A percentile compares a stretch with the other conserved stretches of the same genome.
Evolutionary conservation across 176 grass and related monocot species (phyloP).

Genomic region (Bothriochloa decipiens): DNA sequence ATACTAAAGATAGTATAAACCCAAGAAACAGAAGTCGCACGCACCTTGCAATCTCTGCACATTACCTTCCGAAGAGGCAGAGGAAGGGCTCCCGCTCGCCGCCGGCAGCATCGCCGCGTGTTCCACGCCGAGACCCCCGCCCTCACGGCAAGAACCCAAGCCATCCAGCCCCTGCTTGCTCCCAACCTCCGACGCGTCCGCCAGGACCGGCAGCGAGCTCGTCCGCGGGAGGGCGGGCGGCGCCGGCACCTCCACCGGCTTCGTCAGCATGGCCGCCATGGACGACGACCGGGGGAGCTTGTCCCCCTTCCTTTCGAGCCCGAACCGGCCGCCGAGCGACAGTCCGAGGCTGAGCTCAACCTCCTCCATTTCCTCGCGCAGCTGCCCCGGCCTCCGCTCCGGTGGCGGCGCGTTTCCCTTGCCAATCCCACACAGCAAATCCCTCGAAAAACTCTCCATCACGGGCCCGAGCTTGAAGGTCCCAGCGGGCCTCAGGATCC

Average conservation of each 20-base stretch:
- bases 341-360: slow-evolving; percentile 72
- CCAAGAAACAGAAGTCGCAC: slow-evolving; percentile 11
- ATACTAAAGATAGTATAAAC: slow-evolving; percentile 33
- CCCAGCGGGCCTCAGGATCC: slow-evolving; percentile 12
- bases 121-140: background rate
- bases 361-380: slow-evolving; percentile 36
- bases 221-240: slow-evolving; percentile 20
- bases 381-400: background rate
- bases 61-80: slow-evolving; percentile 40
- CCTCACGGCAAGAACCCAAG: background rate
- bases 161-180: background rate
- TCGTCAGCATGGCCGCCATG: slow-evolving; percentile 32
- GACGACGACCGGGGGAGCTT: slow-evolving; percentile 67
- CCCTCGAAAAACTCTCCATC: slow-evolving; percentile 46
- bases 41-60: slow-evolving; percentile 41
- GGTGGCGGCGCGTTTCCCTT: background rate
- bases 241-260: slow-evolving; percentile 26
- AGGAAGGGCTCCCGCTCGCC: slow-evolving; percentile 38
- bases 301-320: slow-evolving; percentile 39
- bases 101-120: slow-evolving; percentile 13
- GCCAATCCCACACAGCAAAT: slow-evolving; percentile 37
- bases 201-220: slow-evolving; percentile 41
- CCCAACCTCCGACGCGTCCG: slow-evolving; percentile 7
- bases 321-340: slow-evolving; percentile 72
- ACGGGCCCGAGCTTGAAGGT: background rate